Base-by-base conservation (phyloP, 2,329 filamentous ascomycete species). In the Drechslerella coelobrocha region DNA sequence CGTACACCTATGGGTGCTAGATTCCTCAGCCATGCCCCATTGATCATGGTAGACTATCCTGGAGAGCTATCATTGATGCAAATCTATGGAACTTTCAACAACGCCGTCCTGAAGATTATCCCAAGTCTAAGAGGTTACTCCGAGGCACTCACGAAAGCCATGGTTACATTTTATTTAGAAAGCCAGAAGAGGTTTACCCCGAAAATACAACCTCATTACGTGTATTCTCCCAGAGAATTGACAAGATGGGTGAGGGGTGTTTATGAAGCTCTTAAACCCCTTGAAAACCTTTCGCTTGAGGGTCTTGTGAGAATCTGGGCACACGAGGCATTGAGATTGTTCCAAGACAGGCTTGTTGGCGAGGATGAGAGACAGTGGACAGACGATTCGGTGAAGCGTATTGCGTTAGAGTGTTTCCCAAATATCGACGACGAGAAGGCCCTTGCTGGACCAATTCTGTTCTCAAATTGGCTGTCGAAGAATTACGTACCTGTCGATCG, bases 31-130 rank as follows among this genome's bases (percentile, higher is more conserved):
- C 95, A 99, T 79, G 92, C 94, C 14, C 94, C 94, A n/a, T 86
- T 99, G 60, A 90, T 99, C 80, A 99, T 99, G 95, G 95, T 99
- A 43, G 94, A 99, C 78, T 99, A 99, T 77, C 94, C 94, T 71
- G 94, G 95, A 76, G 92, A 99, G 81, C 83, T 92, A 45, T 99
- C 95, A 2, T 85, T 99, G 37, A 89, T 88, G 75, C 94, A 99
- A 78, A 99, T 99, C 75, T 99, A 99, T 78, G 94, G 95, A 75
- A 97, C 95, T 0, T 99, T 99, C 85, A 99, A 96, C 78, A 89
- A 86, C 61, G 94, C 95, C 8, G 87, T 99, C 45, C 88, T 99
- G 77, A 99, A 99, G 83, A 94, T 99, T 73, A 89, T 99, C 54
- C 93, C 94, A 0, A 88, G 92, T 12, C 83, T 99, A n/a, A 90